These are phyloP conservation scores for Pyricularia sp. DNA, from an alignment of 2,329 filamentous ascomycete genomes.

Conservation along the genomic window DNA sequence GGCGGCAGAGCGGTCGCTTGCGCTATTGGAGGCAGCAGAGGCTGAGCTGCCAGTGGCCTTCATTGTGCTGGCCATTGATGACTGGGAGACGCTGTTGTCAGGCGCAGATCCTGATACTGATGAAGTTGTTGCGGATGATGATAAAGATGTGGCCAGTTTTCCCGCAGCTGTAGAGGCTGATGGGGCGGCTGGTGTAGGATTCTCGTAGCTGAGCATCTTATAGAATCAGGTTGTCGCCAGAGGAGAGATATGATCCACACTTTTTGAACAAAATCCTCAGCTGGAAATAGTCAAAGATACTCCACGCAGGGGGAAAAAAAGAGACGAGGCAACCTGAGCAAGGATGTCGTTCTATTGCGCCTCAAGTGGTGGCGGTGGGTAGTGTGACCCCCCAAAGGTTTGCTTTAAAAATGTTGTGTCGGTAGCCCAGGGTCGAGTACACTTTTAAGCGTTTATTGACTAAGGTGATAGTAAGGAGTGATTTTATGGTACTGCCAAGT, in stretches of 20 bases:
- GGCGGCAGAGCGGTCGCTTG: conserved; percentile 26
- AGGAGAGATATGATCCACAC: not conserved
- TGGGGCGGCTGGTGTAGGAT: not conserved
- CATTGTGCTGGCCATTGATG: not conserved
- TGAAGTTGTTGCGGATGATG: not conserved
- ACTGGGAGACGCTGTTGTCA: not conserved
- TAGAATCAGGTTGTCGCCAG: not conserved
- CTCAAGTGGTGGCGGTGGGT: not conserved
- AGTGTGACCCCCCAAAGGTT: not conserved
- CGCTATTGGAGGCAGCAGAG: not conserved
- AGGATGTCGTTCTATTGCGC: not conserved
- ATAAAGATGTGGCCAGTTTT: not conserved
- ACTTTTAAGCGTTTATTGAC: not conserved
- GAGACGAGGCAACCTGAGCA: not conserved
- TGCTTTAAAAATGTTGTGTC: not conserved
- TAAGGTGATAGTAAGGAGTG: not conserved
- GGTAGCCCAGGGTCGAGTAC: not conserved
- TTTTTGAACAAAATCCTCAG: not conserved
- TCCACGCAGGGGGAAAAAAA: not conserved
- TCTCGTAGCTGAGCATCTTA: conserved; percentile 5
- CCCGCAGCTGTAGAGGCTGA: not conserved
- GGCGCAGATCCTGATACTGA: not conserved
- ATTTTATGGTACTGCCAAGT: not conserved
- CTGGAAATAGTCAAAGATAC: not conserved
- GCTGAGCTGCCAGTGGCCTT: not conserved